Evolutionary conservation across 768 basidiomycete genomes (phyloP), one percentile per base, ranked within the genome.

Genomic region (Kwoniella shandongensis): DNA sequence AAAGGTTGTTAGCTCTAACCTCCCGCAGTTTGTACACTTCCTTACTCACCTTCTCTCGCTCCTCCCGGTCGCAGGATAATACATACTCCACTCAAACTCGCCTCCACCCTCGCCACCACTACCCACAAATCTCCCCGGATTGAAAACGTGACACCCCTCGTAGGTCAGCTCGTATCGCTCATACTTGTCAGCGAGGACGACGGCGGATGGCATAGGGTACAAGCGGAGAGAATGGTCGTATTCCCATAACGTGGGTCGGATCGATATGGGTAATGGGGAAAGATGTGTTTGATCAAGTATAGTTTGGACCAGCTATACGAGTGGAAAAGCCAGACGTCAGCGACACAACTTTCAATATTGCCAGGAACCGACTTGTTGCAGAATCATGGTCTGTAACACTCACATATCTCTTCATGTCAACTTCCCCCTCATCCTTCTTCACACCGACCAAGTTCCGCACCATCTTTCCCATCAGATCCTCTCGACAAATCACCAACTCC

Each of bases 101-200:
- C 70, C 70, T 30, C 59, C 67, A 22, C 56, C 63, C 30, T 62
- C 67, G 22, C 66, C 62, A 6, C 60, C 82, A 46, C 84, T 87
- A 4, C 89, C 85, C 13, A 91, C 81, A 72, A 98, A 97, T 47
- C 87, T 86, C 18, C 96, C 93, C 0, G 96, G 96, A 74, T 99
- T 99, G 81, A 98, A 92, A 25, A 98, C 96, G 77, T 98, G 96
- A 68, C 96, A 98, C 11, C 91, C 91, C 57, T 93, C 92, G 75
- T 99, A 99, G 0, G 93, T 98, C 62, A 96, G 81, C 68, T 96
- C 91, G 75, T 91, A 99, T 44, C 88, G 84, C 73, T 96, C 93
- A 71, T 97, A 96, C 77, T 88, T 92, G 78, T 99, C 96, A 1
- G 96, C 96, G 12, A 99, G 83, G 29, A 98, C 81, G 18, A 98